Conservation (phyloP, 768 basidiomycete genomes). For the Mycena polygramma region DNA sequence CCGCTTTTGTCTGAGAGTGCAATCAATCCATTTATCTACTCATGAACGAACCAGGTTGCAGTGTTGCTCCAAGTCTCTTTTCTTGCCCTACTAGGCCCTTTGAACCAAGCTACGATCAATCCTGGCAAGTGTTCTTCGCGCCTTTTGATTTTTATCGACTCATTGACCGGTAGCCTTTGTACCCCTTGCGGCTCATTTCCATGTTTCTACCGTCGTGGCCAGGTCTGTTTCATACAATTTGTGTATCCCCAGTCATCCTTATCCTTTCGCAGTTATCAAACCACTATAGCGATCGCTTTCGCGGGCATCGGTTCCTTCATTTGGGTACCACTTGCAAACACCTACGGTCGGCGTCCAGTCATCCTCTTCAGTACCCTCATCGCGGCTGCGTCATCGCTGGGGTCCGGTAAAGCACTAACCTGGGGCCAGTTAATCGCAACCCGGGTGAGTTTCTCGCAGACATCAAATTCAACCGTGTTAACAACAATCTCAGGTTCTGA, state of each 20-base stretch:
- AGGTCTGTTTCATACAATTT: constrained; percentile 7
- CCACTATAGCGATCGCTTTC: constrained; percentile 33
- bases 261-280: constrained; percentile 20
- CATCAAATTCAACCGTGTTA: neutral
- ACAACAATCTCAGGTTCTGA: constrained; percentile 24
- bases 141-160: neutral
- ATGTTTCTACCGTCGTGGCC: constrained; percentile 27
- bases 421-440: constrained; percentile 37
- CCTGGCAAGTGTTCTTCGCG: neutral
- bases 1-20: constrained; percentile 17
- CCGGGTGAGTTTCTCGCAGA: constrained; percentile 10
- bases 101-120: constrained; percentile 32
- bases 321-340: constrained; percentile 40
- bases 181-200: constrained; percentile 29
- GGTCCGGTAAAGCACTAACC: constrained; percentile 33
- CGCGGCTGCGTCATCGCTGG: constrained; percentile 37
- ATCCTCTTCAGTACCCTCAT: constrained; percentile 36
- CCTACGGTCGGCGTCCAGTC: constrained; percentile 39
- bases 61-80: constrained; percentile 47
- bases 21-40: constrained; percentile 49
- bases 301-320: constrained; percentile 39
- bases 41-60: constrained; percentile 49
- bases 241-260: neutral
- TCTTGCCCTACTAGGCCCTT: constrained; percentile 24
- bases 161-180: constrained; percentile 17